A percentile compares a stretch with the other conserved stretches of the same genome.
These are phyloP conservation scores for Naumovozyma castellii DNA, from an alignment of 805 yeast species.

Conservation along the genomic window DNA sequence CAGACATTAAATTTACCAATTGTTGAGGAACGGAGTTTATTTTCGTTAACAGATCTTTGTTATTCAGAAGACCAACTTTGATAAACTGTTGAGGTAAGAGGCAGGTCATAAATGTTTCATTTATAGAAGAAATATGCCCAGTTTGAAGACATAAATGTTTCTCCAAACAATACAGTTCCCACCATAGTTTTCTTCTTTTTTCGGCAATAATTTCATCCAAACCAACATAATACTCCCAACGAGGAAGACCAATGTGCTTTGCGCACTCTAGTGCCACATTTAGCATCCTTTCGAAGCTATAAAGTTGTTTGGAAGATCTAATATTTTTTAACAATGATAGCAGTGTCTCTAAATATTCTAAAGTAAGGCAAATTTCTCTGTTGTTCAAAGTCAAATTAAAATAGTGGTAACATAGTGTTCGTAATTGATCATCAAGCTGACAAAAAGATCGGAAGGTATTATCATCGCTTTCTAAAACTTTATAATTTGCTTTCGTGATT, in stretches of 20 bases:
- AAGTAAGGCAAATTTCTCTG: conserved; percentile 7
- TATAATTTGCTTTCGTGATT: neutral
- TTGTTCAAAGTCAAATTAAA: conserved; percentile 20
- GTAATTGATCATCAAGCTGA: conserved; percentile 16
- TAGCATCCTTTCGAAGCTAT: conserved; percentile 8
- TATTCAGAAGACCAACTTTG: conserved; percentile 8
- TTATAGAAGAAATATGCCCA: conserved; percentile 12
- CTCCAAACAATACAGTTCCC: conserved; percentile 16
- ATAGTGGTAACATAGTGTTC: conserved; percentile 18
- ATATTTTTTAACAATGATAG: conserved; percentile 19
- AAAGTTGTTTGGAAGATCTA: conserved; percentile 16
- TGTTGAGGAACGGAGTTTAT: neutral
- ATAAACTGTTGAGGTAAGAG: conserved; percentile 11
- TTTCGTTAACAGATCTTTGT: conserved; percentile 3
- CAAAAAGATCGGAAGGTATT: conserved; percentile 11
- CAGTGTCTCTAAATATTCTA: conserved; percentile 22
- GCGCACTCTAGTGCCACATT: conserved; percentile 10
- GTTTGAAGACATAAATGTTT: conserved; percentile 6
- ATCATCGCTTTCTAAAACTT: conserved; percentile 2
- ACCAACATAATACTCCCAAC: conserved; percentile 24
- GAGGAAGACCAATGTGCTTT: conserved; percentile 13
- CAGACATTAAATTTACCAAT: conserved; percentile 9
- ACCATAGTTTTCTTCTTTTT: conserved; percentile 14
- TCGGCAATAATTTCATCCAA: conserved; percentile 19
- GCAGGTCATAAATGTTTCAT: conserved; percentile 13